Evolutionary conservation across 1,284 basidiomycete species (phyloP).

Genomic region (Moniliella sp.): DNA sequence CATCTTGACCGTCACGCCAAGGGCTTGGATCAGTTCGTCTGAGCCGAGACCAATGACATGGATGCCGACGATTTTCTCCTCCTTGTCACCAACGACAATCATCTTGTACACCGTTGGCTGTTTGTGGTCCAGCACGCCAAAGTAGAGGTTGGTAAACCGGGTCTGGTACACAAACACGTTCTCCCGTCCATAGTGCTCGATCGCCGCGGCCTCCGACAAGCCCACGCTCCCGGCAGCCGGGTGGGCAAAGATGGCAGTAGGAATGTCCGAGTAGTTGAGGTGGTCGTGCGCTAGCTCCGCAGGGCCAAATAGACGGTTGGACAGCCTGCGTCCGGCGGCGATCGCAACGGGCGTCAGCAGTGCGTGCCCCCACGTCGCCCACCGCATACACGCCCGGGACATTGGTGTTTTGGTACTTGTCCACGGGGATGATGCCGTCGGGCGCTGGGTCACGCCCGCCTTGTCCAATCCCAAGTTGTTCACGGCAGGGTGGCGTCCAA

Average conservation of each 20-base stretch:
- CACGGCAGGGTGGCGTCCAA: slow-evolving; percentile 67
- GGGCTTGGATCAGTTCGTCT: slow-evolving; percentile 82
- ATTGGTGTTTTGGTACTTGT: slow-evolving; percentile 60
- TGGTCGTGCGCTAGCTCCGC: slow-evolving; percentile 65
- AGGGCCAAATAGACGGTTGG: slow-evolving; percentile 73
- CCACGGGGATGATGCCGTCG: slow-evolving; percentile 62
- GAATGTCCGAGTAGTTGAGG: slow-evolving; percentile 70
- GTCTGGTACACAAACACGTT: slow-evolving; percentile 68
- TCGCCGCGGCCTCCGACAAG: slow-evolving; percentile 62
- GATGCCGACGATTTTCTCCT: slow-evolving; percentile 80
- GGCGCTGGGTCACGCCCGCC: slow-evolving; percentile 51
- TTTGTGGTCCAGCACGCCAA: slow-evolving; percentile 29
- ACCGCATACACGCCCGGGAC: slow-evolving; percentile 57
- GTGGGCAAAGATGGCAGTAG: slow-evolving; percentile 36
- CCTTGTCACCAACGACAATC: slow-evolving; percentile 54
- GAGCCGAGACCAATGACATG: slow-evolving; percentile 65
- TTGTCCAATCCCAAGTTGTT: slow-evolving; percentile 56
- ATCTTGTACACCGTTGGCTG: slow-evolving; percentile 74
- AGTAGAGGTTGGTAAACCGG: slow-evolving; percentile 34
- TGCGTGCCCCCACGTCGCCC: slow-evolving; percentile 77
- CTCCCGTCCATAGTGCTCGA: slow-evolving; percentile 61
- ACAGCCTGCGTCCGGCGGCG: slow-evolving; percentile 68
- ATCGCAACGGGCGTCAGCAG: slow-evolving; percentile 94
- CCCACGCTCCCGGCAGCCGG: slow-evolving; percentile 21
- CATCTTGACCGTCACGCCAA: slow-evolving; percentile 87